Evolutionary conservation across 2,329 filamentous ascomycete species (phyloP), one percentile per base, ranked within the genome.

Genomic region (Arthrinium puccinioides): DNA sequence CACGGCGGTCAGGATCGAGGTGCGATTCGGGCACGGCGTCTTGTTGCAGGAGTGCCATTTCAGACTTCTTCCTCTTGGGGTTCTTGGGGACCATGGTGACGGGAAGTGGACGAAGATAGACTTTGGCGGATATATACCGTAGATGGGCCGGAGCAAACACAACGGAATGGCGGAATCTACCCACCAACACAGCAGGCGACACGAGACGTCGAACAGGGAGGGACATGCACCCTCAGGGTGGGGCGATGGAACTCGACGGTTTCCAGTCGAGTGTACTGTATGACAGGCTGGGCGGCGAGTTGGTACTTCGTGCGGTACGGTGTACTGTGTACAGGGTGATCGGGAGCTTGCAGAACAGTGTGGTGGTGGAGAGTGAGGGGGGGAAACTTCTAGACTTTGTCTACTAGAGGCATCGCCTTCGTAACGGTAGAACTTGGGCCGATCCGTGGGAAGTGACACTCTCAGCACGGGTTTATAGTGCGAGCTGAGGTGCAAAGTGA

Each of bases 51-150:
- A 43, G 41, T 14, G 43, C 45, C 40, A 40, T 45, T 32, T 37
- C 36, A 11, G 52, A 45, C 37, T 55, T 60, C 45, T 64, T 67
- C 33, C 64, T 57, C 15, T 44, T 67, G n/a, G n/a, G n/a, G n/a
- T 64, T 57, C 15, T 44, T 69, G 4, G 55, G 27, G 2, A 52
- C 52, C 64, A 68, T 69, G 9, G 49, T 50, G 18, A 29, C 5
- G 7, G 24, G 21, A 16, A 28, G 23, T 6, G 19, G 18, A 18
- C 7, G 18, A 13, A 25, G 15, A 23, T 19, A 37, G 8, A 15
- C 16, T 32, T 19, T 20, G 32, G 34, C 9, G 16, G 32, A 39
- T 46, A 46, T 50, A 44, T 42, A 42, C 18, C 21, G 43, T 6
- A 20, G 19, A 26, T 21, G 39, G 10, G 19, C 37, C 32, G 45